These are phyloP conservation scores for Phytophthora cryptogea DNA, from an alignment of 352 stramenopile species.

Conservation along the genomic window DNA sequence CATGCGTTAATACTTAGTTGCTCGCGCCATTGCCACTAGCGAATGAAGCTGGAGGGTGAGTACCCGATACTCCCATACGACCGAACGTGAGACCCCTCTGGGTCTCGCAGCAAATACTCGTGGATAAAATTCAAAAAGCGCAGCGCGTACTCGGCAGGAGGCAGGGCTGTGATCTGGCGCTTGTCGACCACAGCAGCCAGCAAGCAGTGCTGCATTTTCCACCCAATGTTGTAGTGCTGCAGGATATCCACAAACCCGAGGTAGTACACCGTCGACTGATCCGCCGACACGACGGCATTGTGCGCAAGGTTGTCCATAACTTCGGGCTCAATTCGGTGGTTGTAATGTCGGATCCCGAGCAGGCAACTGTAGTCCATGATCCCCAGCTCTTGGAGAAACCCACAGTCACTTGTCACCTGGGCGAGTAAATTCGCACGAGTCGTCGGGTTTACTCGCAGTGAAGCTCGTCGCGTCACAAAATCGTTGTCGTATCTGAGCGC, in stretches of 20 bases:
- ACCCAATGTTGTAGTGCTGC: constrained; percentile 85
- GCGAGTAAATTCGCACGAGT: constrained; percentile 76
- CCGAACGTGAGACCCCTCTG: constrained; percentile 54
- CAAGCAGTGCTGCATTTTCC: constrained; percentile 84
- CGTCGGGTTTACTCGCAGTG: constrained; percentile 69
- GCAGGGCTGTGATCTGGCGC: constrained; percentile 77
- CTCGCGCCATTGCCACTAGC: not conserved
- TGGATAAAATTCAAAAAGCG: constrained; percentile 89
- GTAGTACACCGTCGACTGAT: constrained; percentile 79
- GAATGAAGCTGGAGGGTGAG: constrained; percentile 34
- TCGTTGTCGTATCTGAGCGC: constrained; percentile 80
- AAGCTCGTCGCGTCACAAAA: constrained; percentile 71
- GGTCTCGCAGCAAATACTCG: constrained; percentile 76
- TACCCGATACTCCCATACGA: constrained; percentile 77
- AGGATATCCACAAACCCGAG: constrained; percentile 87
- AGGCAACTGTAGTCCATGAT: constrained; percentile 91
- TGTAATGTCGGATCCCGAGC: constrained; percentile 73
- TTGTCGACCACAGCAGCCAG: constrained; percentile 76
- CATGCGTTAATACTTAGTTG: constrained; percentile 27
- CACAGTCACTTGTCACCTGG: constrained; percentile 84
- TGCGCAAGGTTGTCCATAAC: constrained; percentile 61
- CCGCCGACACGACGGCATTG: constrained; percentile 81
- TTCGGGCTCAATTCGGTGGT: constrained; percentile 44
- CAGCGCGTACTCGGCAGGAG: constrained; percentile 82
- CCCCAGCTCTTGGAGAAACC: constrained; percentile 82